These are phyloP conservation scores for Coemansia sp. DNA, from an alignment of 192 early-diverging fungal genomes.

Conservation along the genomic window DNA sequence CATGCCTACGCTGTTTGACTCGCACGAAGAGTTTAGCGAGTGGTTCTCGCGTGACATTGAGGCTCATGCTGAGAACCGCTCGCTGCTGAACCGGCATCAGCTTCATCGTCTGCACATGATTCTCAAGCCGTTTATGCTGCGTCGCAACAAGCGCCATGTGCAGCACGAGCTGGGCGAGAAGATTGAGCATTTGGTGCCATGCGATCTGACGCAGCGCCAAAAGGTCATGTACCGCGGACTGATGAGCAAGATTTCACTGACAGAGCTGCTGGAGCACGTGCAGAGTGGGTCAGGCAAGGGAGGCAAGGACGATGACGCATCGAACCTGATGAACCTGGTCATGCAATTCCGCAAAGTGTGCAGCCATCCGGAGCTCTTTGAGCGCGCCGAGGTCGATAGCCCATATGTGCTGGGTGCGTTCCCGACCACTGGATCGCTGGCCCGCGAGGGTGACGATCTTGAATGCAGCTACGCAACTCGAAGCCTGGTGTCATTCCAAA, in stretches of 20 bases:
- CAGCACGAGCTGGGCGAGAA: slow-evolving; percentile 94
- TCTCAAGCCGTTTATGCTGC: slow-evolving; percentile 73
- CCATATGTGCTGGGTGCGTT: slow-evolving; percentile 76
- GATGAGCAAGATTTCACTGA: slow-evolving; percentile 94
- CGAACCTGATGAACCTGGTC: slow-evolving; percentile 89
- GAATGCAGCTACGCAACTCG: slow-evolving; percentile 75
- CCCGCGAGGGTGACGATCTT: slow-evolving; percentile 80
- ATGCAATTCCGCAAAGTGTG: slow-evolving; percentile 92
- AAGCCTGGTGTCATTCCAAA: slow-evolving; percentile 61
- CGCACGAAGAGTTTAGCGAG: slow-evolving; percentile 88
- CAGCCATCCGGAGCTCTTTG: slow-evolving; percentile 88
- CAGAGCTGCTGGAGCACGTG: slow-evolving; percentile 71
- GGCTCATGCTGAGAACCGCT: slow-evolving; percentile 73
- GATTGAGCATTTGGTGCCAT: slow-evolving; percentile 80
- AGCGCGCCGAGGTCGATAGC: slow-evolving; percentile 88
- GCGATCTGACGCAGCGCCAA: slow-evolving; percentile 87
- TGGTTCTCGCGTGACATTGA: slow-evolving; percentile 96
- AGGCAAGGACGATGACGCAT: slow-evolving; percentile 81
- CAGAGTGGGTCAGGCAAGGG: slow-evolving; percentile 80
- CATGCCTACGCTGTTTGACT: slow-evolving; percentile 94
- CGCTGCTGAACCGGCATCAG: slow-evolving; percentile 56
- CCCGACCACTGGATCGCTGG: slow-evolving; percentile 89
- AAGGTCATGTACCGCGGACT: slow-evolving; percentile 83
- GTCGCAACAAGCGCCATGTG: slow-evolving; percentile 90
- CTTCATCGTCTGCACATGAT: slow-evolving; percentile 68